These are phyloP conservation scores for Acacia crassicarpa DNA, from an alignment of 306 rosid genomes.

Conservation along the genomic window DNA sequence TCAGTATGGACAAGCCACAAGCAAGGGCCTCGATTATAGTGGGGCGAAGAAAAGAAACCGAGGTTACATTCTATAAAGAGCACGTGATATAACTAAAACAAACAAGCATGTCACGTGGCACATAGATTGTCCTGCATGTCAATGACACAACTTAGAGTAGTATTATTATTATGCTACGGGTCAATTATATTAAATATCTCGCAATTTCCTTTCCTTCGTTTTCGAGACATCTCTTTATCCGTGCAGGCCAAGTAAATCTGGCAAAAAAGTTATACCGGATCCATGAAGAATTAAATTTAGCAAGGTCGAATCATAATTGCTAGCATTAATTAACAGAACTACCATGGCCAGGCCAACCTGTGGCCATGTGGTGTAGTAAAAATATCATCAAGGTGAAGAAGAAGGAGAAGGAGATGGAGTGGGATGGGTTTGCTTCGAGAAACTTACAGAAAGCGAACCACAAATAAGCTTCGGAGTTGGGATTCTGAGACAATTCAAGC, in stretches of 20 bases:
- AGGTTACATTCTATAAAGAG: constrained; percentile 21
- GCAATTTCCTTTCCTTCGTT: constrained; percentile 9
- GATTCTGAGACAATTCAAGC: constrained; percentile 76
- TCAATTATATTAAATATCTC: constrained; percentile 20
- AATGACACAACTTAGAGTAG: neutral
- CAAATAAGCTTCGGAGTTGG: constrained; percentile 78
- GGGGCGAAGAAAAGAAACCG: constrained; percentile 11
- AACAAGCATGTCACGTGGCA: constrained; percentile 51
- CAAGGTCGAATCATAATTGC: constrained; percentile 43
- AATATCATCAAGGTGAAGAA: constrained; percentile 48
- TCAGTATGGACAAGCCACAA: constrained; percentile 14
- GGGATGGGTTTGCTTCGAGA: constrained; percentile 18
- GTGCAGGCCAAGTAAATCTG: constrained; percentile 16
- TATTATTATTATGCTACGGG: neutral
- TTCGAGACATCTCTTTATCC: constrained; percentile 20
- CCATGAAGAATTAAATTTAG: constrained; percentile 44
- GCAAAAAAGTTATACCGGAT: constrained; percentile 25
- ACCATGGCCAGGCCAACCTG: constrained; percentile 46
- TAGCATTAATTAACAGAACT: constrained; percentile 41
- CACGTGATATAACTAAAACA: constrained; percentile 43
- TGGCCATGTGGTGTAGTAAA: constrained; percentile 24
- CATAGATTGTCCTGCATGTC: constrained; percentile 29
- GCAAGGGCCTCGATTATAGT: constrained; percentile 18
- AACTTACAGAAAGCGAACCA: constrained; percentile 43
- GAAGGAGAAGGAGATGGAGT: neutral